phyloP scores from a whole-genome alignment of 2,329 filamentous ascomycete species.

The Aureobasidium sp. region DNA sequence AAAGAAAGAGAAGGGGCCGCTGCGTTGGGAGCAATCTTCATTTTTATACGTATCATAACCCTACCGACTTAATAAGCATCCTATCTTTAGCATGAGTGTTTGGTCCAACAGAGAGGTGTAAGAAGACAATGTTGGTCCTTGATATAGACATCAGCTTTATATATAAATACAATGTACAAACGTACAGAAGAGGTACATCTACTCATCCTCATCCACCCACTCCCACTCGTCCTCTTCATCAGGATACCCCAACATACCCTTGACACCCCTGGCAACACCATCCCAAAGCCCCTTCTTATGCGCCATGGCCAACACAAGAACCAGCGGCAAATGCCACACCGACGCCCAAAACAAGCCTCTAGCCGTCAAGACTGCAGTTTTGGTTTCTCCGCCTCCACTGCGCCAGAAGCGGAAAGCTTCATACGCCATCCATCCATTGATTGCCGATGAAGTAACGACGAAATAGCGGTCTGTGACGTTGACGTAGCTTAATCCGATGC shows the following conservation, averaged over 20 bases:
- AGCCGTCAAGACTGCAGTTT: constrained; percentile 44
- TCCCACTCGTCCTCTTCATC: constrained; percentile 47
- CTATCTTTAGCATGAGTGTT: neutral
- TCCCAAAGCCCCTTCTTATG: constrained; percentile 93
- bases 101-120: no score
- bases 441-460: constrained; percentile 66
- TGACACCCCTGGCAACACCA: constrained; percentile 63
- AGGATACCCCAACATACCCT: constrained; percentile 43
- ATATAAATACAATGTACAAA: neutral
- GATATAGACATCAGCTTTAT: no score
- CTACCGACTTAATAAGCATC: neutral
- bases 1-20: neutral
- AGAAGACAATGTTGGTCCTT: no score
- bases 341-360: constrained; percentile 91
- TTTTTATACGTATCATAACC: neutral
- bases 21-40: neutral
- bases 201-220: constrained; percentile 32
- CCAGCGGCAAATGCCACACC: constrained; percentile 86
- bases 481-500: constrained; percentile 65
- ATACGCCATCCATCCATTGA: constrained; percentile 78
- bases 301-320: constrained; percentile 81
- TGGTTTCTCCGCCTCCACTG: constrained; percentile 64
- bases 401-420: constrained; percentile 78
- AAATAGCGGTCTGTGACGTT: constrained; percentile 84
- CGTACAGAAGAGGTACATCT: neutral